These are phyloP conservation scores for Coemansia aciculifera DNA, from an alignment of 192 early-diverging fungal genomes.

Conservation along the genomic window DNA sequence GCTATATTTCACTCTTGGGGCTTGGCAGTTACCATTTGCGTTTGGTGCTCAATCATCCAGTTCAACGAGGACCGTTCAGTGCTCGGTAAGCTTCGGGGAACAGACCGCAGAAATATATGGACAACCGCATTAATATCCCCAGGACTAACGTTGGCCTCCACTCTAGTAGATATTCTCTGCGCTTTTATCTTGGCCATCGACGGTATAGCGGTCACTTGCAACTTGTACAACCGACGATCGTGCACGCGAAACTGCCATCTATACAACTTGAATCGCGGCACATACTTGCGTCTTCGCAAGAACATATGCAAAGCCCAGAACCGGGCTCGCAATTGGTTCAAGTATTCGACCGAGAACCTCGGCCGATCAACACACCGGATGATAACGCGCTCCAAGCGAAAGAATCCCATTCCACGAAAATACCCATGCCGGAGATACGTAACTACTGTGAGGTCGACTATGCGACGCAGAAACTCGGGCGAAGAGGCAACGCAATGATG, in stretches of 20 bases:
- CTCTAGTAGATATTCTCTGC: constrained; percentile 6
- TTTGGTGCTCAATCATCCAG: constrained; percentile 21
- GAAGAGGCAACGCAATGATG: constrained; percentile 17
- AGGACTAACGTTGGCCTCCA: not conserved
- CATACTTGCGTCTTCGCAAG: constrained; percentile 26
- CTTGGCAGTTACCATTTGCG: constrained; percentile 5
- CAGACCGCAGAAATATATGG: constrained; percentile 21
- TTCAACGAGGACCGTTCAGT: constrained; percentile 5
- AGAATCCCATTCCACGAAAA: constrained; percentile 30
- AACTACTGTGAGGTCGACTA: constrained; percentile 18
- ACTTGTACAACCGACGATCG: not conserved
- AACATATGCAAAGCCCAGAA: constrained; percentile 51
- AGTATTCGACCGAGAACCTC: constrained; percentile 13
- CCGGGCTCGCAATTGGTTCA: constrained; percentile 18
- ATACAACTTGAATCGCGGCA: constrained; percentile 23
- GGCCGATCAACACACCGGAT: constrained; percentile 18
- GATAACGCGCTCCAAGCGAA: constrained; percentile 31
- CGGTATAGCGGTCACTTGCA: constrained; percentile 23
- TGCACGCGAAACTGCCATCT: constrained; percentile 16
- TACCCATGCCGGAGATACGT: constrained; percentile 19
- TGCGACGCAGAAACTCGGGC: constrained; percentile 9
- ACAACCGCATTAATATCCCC: constrained; percentile 15
- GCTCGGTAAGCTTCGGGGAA: not conserved
- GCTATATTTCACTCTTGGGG: not conserved
- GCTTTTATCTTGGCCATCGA: constrained; percentile 13